Evolutionary conservation across 2,329 filamentous ascomycete genomes (phyloP), one percentile per base, ranked within the genome.

Genomic region (Neonectria ditissima): DNA sequence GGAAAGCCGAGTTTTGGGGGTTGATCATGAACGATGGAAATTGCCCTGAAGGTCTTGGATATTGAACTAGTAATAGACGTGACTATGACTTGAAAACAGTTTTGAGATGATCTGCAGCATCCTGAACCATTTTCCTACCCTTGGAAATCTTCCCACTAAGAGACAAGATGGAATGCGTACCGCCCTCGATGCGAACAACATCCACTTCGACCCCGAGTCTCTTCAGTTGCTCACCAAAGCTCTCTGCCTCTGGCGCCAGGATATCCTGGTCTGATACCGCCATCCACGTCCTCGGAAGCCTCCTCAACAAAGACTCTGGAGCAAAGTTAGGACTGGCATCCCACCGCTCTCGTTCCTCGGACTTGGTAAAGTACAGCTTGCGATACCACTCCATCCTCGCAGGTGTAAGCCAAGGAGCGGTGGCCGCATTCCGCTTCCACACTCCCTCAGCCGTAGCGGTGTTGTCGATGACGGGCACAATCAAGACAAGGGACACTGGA

Each of bases 321-420:
- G 71, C 71, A 22, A 64, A 57, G 20, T 69, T 68, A 1, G 75
- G 75, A 13, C 71, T 74, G 1, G 73, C 72, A 18, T 76, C 65
- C 65, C 73, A 75, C 11, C 60, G 44, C 1, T 32, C 32, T 47
- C 62, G 68, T 18, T 71, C 61, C 4, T 59, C 47, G 3, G 56
- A 34, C 20, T 69, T 57, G 4, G 65, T 45, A 16, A 77, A 65
- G 44, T 76, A 77, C 56, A 74, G 69, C 14, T 65, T 52, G 5
- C 75, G 69, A 45, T 77, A 77, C 74, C 75, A 75, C 10, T 64
- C 59, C 75, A 77, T 77, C 20, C 75, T 71, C 5, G 58, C 50
- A 3, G 73, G 72, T 2, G 70, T 77, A 20, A 73, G 69, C 70
- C 71, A 77, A 18, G 72, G 73, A 13, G 67, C 72, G 44, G 66